phyloP scores from a whole-genome alignment of 1,284 basidiomycete species.

The Cutaneotrichosporon dermatis region DNA sequence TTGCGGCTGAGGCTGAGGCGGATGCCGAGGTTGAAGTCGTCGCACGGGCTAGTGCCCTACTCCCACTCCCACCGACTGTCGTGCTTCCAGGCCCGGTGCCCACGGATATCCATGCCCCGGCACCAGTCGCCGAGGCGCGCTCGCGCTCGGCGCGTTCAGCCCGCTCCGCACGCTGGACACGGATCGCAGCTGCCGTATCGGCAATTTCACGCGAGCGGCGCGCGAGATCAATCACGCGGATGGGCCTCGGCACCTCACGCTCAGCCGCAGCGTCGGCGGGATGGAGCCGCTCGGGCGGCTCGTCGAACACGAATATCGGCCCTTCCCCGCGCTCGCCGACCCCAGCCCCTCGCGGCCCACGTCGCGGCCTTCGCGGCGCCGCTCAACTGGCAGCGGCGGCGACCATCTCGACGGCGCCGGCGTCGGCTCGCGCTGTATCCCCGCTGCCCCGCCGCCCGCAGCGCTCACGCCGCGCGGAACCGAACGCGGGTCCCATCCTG shows the following conservation, averaged over 20 bases:
- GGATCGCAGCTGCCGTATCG: not conserved
- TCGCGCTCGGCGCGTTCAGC: not conserved
- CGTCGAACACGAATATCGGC: not conserved
- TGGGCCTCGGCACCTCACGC: not conserved
- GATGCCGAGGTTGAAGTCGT: no score
- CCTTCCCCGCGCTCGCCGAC: not conserved
- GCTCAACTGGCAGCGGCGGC: not conserved
- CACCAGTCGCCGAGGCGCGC: no score
- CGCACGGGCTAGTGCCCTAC: not conserved
- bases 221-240: not conserved
- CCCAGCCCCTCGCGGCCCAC: no score
- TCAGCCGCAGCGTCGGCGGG: not conserved
- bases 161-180: not conserved
- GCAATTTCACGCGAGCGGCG: not conserved
- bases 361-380: not conserved
- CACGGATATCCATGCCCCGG: no score
- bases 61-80: no score
- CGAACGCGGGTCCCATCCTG: no score
- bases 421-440: not conserved
- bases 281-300: not conserved
- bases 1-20: no score
- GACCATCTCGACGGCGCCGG: not conserved
- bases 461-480: no score
- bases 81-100: no score
- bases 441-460: no score